Conservation (phyloP, 192 early-diverging fungal species). For the Coemansia reversa region DNA sequence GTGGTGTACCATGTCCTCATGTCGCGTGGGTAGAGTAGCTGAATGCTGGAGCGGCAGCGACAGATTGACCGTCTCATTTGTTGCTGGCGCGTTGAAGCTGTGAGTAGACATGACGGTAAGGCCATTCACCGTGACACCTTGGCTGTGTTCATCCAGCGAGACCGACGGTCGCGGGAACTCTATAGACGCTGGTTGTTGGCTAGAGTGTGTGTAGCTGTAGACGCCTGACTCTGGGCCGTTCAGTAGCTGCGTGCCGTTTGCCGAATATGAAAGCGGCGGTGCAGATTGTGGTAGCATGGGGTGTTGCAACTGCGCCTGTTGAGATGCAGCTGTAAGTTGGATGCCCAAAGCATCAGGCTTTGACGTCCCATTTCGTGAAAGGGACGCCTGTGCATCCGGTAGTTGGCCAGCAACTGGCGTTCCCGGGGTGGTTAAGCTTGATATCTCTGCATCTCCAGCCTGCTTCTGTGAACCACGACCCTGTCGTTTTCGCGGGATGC, state of each 20-base stretch:
- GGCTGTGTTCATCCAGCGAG: constrained; percentile 9
- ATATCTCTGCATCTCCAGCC: neutral
- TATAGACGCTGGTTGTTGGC: neutral
- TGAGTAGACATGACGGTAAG: constrained; percentile 15
- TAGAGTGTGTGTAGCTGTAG: constrained; percentile 3
- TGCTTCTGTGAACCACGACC: constrained; percentile 18
- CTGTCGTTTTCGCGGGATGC: constrained; percentile 33
- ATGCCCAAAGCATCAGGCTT: neutral
- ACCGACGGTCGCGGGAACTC: neutral
- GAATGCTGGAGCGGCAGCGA: constrained; percentile 35
- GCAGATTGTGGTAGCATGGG: constrained; percentile 25
- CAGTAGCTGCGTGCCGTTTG: constrained; percentile 51
- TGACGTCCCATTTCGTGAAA: constrained; percentile 2
- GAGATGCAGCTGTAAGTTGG: neutral
- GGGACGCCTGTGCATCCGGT: constrained; percentile 4
- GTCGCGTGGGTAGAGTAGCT: constrained; percentile 21
- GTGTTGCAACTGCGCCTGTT: constrained; percentile 1
- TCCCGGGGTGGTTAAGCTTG: constrained; percentile 3
- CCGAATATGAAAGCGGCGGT: constrained; percentile 46
- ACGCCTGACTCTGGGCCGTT: constrained; percentile 28
- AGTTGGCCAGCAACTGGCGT: constrained; percentile 3
- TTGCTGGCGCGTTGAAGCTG: constrained; percentile 6
- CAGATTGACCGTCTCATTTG: neutral
- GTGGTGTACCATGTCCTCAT: neutral
- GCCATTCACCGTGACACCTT: neutral